A percentile compares a stretch with the other conserved stretches of the same genome.
These are phyloP conservation scores for Serpula lacrymans DNA, from an alignment of 768 basidiomycete species.

Conservation along the genomic window DNA sequence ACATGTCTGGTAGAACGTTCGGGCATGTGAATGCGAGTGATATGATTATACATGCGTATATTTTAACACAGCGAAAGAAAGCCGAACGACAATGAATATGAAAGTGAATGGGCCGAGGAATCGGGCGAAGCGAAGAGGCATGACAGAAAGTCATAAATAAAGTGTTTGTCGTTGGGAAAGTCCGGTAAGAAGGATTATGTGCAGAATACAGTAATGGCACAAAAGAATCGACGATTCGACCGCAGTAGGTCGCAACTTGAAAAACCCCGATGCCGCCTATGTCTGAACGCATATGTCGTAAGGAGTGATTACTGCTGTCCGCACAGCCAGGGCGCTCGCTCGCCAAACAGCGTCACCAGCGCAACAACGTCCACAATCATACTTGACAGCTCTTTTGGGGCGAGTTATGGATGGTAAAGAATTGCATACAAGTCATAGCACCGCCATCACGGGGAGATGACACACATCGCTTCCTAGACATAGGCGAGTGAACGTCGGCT, in stretches of 20 bases:
- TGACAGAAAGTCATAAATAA: constrained; percentile 8
- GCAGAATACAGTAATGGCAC: constrained; percentile 14
- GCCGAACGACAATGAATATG: constrained; percentile 1
- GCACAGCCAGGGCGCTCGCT: neutral
- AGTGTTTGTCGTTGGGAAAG: constrained; percentile 4
- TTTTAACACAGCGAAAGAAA: too few species aligned
- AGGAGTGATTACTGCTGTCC: constrained; percentile 9
- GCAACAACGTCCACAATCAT: constrained; percentile 5
- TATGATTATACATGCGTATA: too few species aligned
- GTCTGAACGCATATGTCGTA: neutral
- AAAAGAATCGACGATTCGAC: too few species aligned
- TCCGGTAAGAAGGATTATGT: constrained; percentile 6
- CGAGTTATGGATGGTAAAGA: constrained; percentile 43
- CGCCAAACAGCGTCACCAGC: neutral
- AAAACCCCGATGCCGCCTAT: too few species aligned
- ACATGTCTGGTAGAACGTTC: too few species aligned
- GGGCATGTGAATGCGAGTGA: too few species aligned
- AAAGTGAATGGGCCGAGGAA: constrained; percentile 1
- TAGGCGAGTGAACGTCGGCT: constrained; percentile 2
- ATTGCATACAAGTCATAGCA: constrained; percentile 48
- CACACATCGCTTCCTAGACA: constrained; percentile 8
- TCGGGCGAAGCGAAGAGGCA: constrained; percentile 3
- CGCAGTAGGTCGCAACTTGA: too few species aligned
- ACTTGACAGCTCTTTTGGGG: constrained; percentile 11
- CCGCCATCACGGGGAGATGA: constrained; percentile 15